Evolutionary conservation across 805 yeast genomes (phyloP).

Genomic region (Saccharomycopsis sp.): DNA sequence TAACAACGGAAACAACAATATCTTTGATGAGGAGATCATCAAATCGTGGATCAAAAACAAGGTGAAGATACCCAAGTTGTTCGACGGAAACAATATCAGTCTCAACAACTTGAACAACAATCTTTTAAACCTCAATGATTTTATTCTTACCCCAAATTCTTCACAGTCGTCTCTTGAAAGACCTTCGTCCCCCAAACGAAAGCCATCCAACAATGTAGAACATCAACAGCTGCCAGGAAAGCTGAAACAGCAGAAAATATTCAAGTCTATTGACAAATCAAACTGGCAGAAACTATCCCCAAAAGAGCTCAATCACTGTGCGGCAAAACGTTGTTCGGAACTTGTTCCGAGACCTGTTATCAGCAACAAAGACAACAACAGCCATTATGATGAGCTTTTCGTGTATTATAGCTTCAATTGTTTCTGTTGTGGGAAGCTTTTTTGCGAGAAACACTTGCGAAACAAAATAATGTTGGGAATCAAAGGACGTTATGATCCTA

Average conservation of each 20-base stretch:
- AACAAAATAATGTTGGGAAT: conserved; percentile 44
- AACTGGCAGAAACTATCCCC: conserved; percentile 10
- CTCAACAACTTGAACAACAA: conserved; percentile 10
- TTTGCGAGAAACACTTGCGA: conserved; percentile 57
- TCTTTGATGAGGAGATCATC: conserved; percentile 11
- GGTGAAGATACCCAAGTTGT: conserved; percentile 11
- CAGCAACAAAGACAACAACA: not conserved
- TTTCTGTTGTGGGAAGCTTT: conserved; percentile 55
- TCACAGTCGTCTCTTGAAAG: conserved; percentile 9
- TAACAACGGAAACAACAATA: not conserved
- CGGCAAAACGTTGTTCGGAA: conserved; percentile 1
- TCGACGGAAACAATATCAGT: conserved; percentile 4
- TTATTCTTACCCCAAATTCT: conserved; percentile 7
- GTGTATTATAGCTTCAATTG: conserved; percentile 7
- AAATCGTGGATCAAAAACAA: conserved; percentile 16
- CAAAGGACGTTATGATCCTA: conserved; percentile 41
- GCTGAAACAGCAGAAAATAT: not conserved
- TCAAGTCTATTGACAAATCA: conserved; percentile 7
- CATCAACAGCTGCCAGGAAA: not conserved
- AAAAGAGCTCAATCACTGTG: not conserved
- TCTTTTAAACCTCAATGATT: conserved; percentile 12
- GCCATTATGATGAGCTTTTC: not conserved
- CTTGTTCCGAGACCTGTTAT: not conserved
- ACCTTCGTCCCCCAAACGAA: not conserved
- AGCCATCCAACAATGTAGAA: not conserved